These are phyloP conservation scores for Cladophialophora chaetospira DNA, from an alignment of 2,329 filamentous ascomycete species.

Conservation along the genomic window DNA sequence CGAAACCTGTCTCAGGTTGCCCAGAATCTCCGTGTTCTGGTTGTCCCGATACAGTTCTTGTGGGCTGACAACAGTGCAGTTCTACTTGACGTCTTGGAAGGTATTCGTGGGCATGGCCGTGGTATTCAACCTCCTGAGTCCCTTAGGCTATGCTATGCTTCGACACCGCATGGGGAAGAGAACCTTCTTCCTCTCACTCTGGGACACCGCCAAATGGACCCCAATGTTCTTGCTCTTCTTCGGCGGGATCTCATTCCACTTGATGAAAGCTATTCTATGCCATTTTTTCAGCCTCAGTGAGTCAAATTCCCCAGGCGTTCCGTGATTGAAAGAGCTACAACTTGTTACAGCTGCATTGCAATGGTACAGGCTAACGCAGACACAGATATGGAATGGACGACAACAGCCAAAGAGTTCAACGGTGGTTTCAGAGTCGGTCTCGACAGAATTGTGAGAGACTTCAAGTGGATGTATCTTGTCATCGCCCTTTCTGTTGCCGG, in stretches of 20 bases:
- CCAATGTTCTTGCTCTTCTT: slow-evolving; percentile 72
- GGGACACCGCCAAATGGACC: slow-evolving; percentile 65
- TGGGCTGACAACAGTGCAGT: slow-evolving; percentile 65
- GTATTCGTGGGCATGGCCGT: slow-evolving; percentile 65
- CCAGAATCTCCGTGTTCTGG: no score
- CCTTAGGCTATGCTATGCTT: slow-evolving; percentile 62
- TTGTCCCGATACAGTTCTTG: no score
- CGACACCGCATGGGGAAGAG: slow-evolving; percentile 63
- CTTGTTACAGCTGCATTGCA: no score
- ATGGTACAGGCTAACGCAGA: no score
- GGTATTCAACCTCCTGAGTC: slow-evolving; percentile 66
- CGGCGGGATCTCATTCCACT: slow-evolving; percentile 76
- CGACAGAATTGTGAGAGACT: slow-evolving; percentile 74
- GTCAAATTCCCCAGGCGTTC: no score
- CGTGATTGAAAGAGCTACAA: no score
- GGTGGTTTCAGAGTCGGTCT: slow-evolving; percentile 85
- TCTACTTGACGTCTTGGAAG: slow-evolving; percentile 68
- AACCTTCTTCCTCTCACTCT: slow-evolving; percentile 52
- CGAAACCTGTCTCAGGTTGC: no score
- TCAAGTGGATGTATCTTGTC: slow-evolving; percentile 62
- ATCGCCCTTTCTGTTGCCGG: slow-evolving; percentile 49
- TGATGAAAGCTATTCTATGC: slow-evolving; percentile 74
- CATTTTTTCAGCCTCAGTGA: slow-evolving; percentile 86
- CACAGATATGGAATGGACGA: slow-evolving; percentile 80
- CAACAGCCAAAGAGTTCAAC: slow-evolving; percentile 71